phyloP scores from a whole-genome alignment of 208 protist genomes.

The Leishmania turanica region DNA sequence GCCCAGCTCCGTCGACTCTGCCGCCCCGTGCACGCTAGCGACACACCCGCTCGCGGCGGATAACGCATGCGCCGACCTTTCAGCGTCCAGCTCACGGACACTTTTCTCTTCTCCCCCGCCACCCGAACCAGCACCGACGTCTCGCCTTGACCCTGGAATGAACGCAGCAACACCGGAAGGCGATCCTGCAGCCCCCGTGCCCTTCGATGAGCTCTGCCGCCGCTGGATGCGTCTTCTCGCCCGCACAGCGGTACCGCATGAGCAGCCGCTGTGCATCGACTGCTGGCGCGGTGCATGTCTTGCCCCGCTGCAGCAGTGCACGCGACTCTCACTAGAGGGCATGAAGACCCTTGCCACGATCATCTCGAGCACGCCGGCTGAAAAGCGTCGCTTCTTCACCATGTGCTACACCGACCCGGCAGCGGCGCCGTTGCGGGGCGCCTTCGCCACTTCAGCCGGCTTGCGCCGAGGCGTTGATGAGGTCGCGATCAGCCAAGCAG shows the following conservation, averaged over 20 bases:
- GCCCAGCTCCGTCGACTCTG: not conserved
- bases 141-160: not conserved
- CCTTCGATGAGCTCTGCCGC: constrained; percentile 22
- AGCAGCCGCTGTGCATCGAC: constrained; percentile 25
- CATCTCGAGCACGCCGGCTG: not conserved
- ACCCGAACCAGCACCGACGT: not conserved
- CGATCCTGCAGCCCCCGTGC: not conserved
- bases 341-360: constrained; percentile 4
- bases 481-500: not conserved
- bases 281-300: constrained; percentile 18
- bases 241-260: constrained; percentile 7
- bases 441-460: not conserved
- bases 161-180: not conserved
- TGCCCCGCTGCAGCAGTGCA: constrained; percentile 24
- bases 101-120: not conserved
- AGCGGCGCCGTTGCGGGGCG: not conserved
- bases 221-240: constrained; percentile 31
- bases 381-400: not conserved
- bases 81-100: not conserved
- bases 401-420: constrained; percentile 6
- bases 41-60: not conserved
- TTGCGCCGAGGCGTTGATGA: not conserved
- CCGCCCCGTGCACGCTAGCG: not conserved
- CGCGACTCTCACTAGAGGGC: not conserved
- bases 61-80: not conserved